These are phyloP conservation scores for Phalaenopsis aphrodite DNA, from an alignment of 106 monocot species.

Conservation along the genomic window DNA sequence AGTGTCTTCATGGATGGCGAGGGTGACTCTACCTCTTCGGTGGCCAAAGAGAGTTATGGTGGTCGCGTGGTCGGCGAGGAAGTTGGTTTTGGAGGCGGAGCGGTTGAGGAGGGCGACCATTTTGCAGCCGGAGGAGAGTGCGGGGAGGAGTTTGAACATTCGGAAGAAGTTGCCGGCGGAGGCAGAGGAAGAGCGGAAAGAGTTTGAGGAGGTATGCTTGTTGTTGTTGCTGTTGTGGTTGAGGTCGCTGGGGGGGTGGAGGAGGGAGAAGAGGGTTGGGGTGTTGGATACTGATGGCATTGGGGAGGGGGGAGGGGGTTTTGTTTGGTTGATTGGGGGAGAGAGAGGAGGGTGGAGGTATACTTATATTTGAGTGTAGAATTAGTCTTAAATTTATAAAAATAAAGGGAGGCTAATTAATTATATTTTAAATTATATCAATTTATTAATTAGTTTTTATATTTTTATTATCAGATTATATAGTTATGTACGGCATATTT, in stretches of 20 bases:
- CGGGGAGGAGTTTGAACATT: constrained; percentile 70
- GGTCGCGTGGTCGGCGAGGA: constrained; percentile 50
- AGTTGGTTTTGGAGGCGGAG: constrained; percentile 17
- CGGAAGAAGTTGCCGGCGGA: constrained; percentile 21
- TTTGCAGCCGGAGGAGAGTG: constrained; percentile 69
- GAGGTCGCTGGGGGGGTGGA: constrained; percentile 12
- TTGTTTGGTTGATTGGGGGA: background rate
- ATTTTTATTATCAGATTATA: too few species aligned
- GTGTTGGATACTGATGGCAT: constrained; percentile 36
- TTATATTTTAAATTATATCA: too few species aligned
- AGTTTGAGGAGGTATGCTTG: too few species aligned
- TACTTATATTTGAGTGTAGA: too few species aligned
- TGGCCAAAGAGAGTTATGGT: constrained; percentile 56
- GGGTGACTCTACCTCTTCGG: constrained; percentile 34
- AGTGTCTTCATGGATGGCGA: constrained; percentile 59
- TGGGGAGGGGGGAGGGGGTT: background rate
- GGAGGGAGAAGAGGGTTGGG: constrained; percentile 26
- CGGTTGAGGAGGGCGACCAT: constrained; percentile 49
- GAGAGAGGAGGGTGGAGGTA: too few species aligned
- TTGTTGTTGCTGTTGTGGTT: background rate
- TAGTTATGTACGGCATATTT: too few species aligned
- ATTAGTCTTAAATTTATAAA: too few species aligned
- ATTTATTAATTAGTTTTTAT: too few species aligned
- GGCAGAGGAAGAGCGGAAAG: background rate
- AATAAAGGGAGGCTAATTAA: too few species aligned